Evolutionary conservation across 192 early-diverging fungal genomes (phyloP).

Genomic region (Blastocladiella britannica): DNA sequence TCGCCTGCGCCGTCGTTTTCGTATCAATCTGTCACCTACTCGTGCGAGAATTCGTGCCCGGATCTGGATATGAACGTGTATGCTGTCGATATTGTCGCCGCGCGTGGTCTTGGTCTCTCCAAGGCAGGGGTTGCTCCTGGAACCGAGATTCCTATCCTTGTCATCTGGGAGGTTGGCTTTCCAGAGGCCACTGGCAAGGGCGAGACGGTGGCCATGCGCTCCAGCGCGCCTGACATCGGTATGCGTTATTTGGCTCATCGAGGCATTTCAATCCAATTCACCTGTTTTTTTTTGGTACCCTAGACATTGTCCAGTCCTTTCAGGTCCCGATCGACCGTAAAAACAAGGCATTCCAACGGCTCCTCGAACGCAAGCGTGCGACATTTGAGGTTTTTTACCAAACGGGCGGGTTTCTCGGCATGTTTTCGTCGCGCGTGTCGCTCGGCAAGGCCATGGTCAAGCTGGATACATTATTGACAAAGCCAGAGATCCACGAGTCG

Average conservation of each 20-base stretch:
- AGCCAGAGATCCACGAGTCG: slow-evolving; percentile 41
- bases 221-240: not conserved
- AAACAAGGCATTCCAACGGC: slow-evolving; percentile 32
- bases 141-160: no score
- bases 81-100: not conserved
- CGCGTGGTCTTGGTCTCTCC: no score
- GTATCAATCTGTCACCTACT: not conserved
- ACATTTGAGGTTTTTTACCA: slow-evolving; percentile 48
- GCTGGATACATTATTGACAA: slow-evolving; percentile 32
- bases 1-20: not conserved
- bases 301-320: slow-evolving; percentile 32
- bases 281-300: no score
- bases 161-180: not conserved
- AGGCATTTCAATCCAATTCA: no score
- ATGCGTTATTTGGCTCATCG: no score
- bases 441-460: slow-evolving; percentile 37
- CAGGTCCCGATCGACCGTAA: slow-evolving; percentile 35
- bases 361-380: slow-evolving; percentile 44
- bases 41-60: not conserved
- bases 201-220: not conserved
- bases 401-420: slow-evolving; percentile 20
- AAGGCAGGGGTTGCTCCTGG: no score
- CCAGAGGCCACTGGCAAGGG: not conserved
- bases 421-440: slow-evolving; percentile 25
- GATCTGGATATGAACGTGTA: not conserved